Evolutionary conservation across 2,329 filamentous ascomycete genomes (phyloP), one percentile per base, ranked within the genome.

Genomic region (Stachybotrys elegans): DNA sequence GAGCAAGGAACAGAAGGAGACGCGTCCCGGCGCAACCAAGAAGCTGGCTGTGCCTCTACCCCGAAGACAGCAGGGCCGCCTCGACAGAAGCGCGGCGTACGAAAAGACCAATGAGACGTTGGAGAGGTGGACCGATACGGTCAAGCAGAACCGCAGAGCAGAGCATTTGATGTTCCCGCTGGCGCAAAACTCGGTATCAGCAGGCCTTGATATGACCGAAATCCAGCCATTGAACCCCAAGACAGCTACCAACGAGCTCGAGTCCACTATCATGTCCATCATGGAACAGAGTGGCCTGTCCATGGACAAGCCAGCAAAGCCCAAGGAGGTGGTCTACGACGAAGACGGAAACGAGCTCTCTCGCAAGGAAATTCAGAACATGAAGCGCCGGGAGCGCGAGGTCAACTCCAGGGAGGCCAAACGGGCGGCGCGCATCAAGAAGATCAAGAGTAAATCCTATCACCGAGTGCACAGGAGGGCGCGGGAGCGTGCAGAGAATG

Each of bases 381-480:
- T 91, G 58, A 77, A 92, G 45, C 83, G 93, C 12, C 83, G 83
- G 62, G 83, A 88, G 50, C 78, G 93, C 53, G 92, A 97, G 57
- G 69, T 95, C 7, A 77, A 92, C 51, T 95, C 94, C 56, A 79
- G 91, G 11, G 92, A 97, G 66, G 86, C 94, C 58, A 84, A 90
- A 35, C 85, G 90, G 45, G 81, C 90, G 7, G 94, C 91, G 68
- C 84, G 93, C 20, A 89, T 98, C 68, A 95, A 96, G 71, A 97
- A 97, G 73, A 98, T 98, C 70, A 98, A 98, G 75, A 94, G 88
- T 62, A 98, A 96, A 65, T 81, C 90, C 1, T 98, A 95, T 62
- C 87, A 92, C 44, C 84, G 91, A 36, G 85, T 97, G 13, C 92
- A 97, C 66, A 83, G 92, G 29, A 95, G 86, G 60, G 87, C 83